Percentiles rank a stretch among this genome's conserved stretches.
These are phyloP conservation scores for Rhazya stricta DNA, from an alignment of 257 asterid genomes.

Conservation along the genomic window DNA sequence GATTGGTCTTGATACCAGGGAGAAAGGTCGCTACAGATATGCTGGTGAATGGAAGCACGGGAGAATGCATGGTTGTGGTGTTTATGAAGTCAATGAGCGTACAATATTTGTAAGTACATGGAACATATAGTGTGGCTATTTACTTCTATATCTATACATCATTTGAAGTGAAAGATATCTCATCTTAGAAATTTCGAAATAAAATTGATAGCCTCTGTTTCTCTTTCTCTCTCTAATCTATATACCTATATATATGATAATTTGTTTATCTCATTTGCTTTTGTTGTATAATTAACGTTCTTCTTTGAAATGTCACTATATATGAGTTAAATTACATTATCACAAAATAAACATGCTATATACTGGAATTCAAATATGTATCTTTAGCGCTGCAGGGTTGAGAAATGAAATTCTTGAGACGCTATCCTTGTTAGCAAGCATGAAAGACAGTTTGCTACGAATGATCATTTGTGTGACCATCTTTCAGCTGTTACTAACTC, in stretches of 20 bases:
- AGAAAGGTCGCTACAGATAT: slow-evolving; percentile 89
- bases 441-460: background rate
- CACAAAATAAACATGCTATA: background rate
- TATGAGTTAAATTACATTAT: background rate
- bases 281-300: background rate
- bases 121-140: background rate
- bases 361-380: background rate
- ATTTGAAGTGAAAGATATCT: background rate
- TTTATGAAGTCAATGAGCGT: slow-evolving; percentile 85
- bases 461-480: slow-evolving; percentile 3
- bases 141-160: background rate
- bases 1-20: slow-evolving; percentile 42
- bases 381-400: slow-evolving; percentile 1
- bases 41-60: slow-evolving; percentile 99
- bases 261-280: background rate
- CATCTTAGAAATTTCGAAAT: background rate
- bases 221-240: background rate
- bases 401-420: background rate
- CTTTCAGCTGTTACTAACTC: slow-evolving; percentile 4
- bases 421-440: background rate
- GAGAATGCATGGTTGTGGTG: slow-evolving; percentile 98
- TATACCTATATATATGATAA: background rate
- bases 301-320: background rate
- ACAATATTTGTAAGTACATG: slow-evolving; percentile 53
- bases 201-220: background rate